Evolutionary conservation across 2,329 filamentous ascomycete genomes (phyloP), one percentile per base, ranked within the genome.

Genomic region (Fusarium cyanostomum): DNA sequence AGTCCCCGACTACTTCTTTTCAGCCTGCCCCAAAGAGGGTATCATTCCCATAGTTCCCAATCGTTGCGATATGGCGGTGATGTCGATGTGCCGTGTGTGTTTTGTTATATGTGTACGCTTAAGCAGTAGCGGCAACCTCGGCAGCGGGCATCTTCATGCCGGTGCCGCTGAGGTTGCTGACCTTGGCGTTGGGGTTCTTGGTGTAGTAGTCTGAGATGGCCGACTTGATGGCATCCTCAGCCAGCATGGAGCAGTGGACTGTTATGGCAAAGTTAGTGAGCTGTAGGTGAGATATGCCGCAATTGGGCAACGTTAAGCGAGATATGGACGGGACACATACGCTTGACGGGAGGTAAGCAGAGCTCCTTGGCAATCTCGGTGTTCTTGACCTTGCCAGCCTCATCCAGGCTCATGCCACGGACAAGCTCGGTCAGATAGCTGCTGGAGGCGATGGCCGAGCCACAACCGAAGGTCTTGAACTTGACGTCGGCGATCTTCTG

Each of bases 311-410:
- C 27, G 9, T 4, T 30, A n/a, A 26, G 7, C 7, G 41, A 24
- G 15, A 35, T 30, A 35, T 37, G 16, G n/a, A 31, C 43, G 52
- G 44, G 24, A 31, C 30, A 87, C 89, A 79, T 81, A 93, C 91
- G 79, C 82, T 96, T 96, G 46, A 96, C 92, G 61, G 92, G 92
- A 31, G 92, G 92, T 73, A 95, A 79, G 74, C 92, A 95, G 55
- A 97, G 83, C 81, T 99, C 96, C 83, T 96, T 96, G 33, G 95
- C 95, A 75, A 99, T 99, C 80, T 99, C 94, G 4, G 94, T 97
- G 80, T 99, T 99, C 82, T 92, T 90, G 71, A 99, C 92, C 80
- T 91, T 90, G 52, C 89, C 89, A 30, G 96, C 95, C 77, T 99
- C 92, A 71, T 99, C 95, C 67, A 99, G 65, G 69, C 78, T 96